A percentile compares a stretch with the other conserved stretches of the same genome.
phyloP scores from a whole-genome alignment of 1,139 yeast genomes.

The Tardiomyces digboiensis region DNA sequence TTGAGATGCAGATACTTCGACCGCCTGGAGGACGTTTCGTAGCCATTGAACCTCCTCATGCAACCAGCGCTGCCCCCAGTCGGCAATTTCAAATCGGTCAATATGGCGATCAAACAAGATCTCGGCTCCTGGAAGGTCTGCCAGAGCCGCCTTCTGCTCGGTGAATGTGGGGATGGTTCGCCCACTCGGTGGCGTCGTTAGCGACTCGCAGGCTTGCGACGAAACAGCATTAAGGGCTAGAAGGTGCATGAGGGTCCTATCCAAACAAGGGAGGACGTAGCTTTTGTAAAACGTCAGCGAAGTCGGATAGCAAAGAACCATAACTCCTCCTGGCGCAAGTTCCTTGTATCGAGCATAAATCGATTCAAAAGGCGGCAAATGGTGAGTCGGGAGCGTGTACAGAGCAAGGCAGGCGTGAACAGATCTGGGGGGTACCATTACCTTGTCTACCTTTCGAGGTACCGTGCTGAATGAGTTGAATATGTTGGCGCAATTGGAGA shows the following conservation, averaged over 20 bases:
- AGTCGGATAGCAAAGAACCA: constrained; percentile 18
- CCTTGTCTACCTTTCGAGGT: neutral
- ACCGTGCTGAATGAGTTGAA: neutral
- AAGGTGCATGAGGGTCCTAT: constrained; percentile 17
- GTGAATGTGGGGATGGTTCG: constrained; percentile 10
- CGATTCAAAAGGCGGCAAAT: constrained; percentile 14
- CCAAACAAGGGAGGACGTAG: constrained; percentile 17
- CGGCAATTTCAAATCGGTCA: constrained; percentile 8
- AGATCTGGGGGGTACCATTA: constrained; percentile 16
- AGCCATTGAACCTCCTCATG: constrained; percentile 17
- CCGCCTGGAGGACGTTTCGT: constrained; percentile 1
- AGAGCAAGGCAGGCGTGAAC: constrained; percentile 15
- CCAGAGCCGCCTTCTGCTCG: constrained; percentile 9
- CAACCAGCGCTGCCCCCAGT: constrained; percentile 20
- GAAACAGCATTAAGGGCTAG: constrained; percentile 19
- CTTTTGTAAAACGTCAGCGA: constrained; percentile 14
- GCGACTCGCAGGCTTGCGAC: constrained; percentile 18
- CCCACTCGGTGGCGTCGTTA: constrained; percentile 15
- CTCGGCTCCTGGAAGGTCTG: constrained; percentile 9
- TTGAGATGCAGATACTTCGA: constrained; percentile 10
- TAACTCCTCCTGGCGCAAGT: constrained; percentile 16
- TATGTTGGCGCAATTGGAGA: neutral
- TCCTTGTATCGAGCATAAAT: constrained; percentile 14
- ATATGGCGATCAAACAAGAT: constrained; percentile 9
- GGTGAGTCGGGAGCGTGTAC: constrained; percentile 19